Conservation (phyloP, 371 early-diverging fungal genomes). For the Mucor velutinosus region DNA sequence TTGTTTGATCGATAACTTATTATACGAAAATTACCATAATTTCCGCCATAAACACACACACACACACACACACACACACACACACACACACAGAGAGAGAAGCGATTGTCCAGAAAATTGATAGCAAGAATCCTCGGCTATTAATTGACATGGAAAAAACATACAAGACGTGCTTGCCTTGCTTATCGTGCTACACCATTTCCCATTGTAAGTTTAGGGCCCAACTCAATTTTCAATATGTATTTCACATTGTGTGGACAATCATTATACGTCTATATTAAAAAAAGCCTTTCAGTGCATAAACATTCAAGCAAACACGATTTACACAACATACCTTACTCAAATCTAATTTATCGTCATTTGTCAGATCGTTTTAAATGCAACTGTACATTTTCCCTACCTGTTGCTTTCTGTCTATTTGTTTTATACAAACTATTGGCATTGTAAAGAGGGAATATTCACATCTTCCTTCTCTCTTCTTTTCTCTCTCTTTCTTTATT, state of each 20-base stretch:
- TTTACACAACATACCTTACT: neutral
- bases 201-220: neutral
- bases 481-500: neutral
- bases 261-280: neutral
- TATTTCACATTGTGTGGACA: neutral
- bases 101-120: neutral
- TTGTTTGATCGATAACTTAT: neutral
- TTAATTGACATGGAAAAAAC: slow-evolving; percentile 1
- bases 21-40: neutral
- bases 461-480: neutral
- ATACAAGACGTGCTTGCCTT: neutral
- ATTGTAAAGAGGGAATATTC: neutral
- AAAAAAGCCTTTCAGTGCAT: neutral
- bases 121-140: neutral
- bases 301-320: neutral
- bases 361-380: slow-evolving; percentile 25
- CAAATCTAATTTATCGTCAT: slow-evolving; percentile 14
- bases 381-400: slow-evolving; percentile 16
- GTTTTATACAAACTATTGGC: neutral
- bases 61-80: neutral
- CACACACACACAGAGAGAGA: neutral
- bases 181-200: neutral
- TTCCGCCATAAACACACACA: neutral
- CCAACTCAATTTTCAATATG: neutral
- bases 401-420: neutral